A percentile compares a stretch with the other conserved stretches of the same genome.
These are phyloP conservation scores for Areca catechu DNA, from an alignment of 176 grass and related monocot genomes.

Conservation along the genomic window DNA sequence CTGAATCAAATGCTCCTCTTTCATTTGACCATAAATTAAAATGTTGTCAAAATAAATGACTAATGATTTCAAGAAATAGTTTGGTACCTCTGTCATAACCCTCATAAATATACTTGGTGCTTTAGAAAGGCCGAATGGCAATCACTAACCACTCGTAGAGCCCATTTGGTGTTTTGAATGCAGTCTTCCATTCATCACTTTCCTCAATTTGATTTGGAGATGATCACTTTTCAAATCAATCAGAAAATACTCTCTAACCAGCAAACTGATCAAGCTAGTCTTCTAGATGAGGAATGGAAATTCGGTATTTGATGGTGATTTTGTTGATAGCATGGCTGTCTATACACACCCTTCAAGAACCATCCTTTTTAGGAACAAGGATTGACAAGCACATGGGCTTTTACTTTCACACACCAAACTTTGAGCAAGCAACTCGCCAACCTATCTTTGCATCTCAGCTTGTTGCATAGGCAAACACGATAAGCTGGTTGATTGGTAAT, in stretches of 20 bases:
- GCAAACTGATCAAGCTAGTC: neutral
- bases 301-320: neutral
- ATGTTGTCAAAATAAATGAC: neutral
- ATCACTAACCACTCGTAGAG: neutral
- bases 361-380: neutral
- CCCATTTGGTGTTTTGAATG: neutral
- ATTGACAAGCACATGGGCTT: neutral
- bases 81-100: too few relatives aligned
- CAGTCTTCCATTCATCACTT: neutral
- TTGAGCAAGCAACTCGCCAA: neutral
- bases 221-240: neutral
- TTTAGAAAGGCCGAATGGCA: neutral
- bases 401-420: neutral
- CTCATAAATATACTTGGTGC: too few relatives aligned
- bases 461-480: neutral
- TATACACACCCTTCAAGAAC: neutral
- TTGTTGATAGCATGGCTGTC: too few relatives aligned
- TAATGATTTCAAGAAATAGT: too few relatives aligned
- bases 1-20: neutral
- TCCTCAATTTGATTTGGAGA: neutral
- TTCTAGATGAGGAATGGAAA: neutral
- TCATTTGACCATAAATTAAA: neutral
- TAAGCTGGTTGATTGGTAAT: too few relatives aligned
- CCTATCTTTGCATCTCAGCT: neutral
- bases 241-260: neutral